Percentiles rank a stretch among this genome's conserved stretches.
Conservation (phyloP, 2,329 filamentous ascomycete species). For the Aureobasidium sp. region DNA sequence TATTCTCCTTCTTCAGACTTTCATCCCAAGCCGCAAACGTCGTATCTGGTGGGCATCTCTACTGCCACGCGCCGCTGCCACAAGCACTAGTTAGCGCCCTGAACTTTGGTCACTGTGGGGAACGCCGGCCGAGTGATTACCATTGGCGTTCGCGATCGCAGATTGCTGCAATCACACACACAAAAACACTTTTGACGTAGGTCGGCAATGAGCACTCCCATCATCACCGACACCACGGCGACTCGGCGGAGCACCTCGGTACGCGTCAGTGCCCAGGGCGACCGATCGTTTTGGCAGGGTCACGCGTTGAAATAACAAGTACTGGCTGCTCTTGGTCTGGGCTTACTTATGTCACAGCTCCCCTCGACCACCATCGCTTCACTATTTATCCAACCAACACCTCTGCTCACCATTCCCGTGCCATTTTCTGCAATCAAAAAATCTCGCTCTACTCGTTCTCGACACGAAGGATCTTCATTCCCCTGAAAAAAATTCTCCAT, state of each 20-base stretch:
- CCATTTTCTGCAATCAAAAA: not conserved
- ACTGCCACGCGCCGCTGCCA: conserved; percentile 3
- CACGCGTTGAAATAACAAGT: conserved; percentile 2
- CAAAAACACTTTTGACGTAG: conserved; percentile 7
- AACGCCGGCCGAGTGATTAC: not conserved
- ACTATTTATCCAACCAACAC: conserved; percentile 1
- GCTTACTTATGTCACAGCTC: conserved; percentile 15
- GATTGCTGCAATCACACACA: conserved; percentile 5
- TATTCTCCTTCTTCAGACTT: conserved; percentile 2
- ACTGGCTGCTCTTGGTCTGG: conserved; percentile 2
- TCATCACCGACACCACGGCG: conserved; percentile 4
- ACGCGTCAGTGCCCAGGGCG: conserved; percentile 13
- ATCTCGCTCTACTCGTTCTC: not conserved
- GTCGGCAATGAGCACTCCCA: conserved; percentile 1
- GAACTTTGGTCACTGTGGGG: conserved; percentile 6
- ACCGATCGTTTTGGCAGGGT: conserved; percentile 10
- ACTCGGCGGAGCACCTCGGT: conserved; percentile 12
- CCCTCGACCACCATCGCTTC: conserved; percentile 1
- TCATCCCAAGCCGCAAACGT: conserved; percentile 1
- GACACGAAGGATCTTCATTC: not conserved
- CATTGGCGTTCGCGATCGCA: conserved; percentile 4
- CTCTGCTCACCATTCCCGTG: not conserved
- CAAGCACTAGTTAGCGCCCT: not conserved
- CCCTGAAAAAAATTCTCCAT: not conserved
- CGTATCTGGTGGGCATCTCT: not conserved